phyloP scores from a whole-genome alignment of 768 basidiomycete species.

The Lactarius hatsudake region DNA sequence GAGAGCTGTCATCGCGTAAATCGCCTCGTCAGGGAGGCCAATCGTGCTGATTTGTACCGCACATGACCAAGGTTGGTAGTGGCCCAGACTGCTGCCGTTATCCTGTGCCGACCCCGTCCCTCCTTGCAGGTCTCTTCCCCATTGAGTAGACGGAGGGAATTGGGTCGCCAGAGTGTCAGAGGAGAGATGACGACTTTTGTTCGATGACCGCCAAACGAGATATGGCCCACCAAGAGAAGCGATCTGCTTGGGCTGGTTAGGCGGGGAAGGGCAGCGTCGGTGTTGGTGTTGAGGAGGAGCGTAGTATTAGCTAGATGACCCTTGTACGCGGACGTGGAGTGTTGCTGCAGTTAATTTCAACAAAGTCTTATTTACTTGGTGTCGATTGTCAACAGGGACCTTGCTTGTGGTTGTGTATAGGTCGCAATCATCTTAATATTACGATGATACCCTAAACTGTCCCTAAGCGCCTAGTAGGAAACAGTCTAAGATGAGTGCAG shows the following conservation, averaged over 20 bases:
- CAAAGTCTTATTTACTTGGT: background rate
- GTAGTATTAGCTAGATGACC: background rate
- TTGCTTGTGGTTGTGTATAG: too few relatives aligned
- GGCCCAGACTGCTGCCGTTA: slow-evolving; percentile 5
- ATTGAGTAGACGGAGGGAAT: background rate
- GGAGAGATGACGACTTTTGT: slow-evolving; percentile 1
- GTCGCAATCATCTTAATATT: too few relatives aligned
- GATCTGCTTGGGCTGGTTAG: slow-evolving; percentile 5
- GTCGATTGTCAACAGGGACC: too few relatives aligned
- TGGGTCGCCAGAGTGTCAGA: background rate
- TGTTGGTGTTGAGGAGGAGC: background rate
- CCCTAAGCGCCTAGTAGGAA: too few relatives aligned
- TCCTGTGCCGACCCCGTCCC: slow-evolving; percentile 4
- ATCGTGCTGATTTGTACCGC: slow-evolving; percentile 33
- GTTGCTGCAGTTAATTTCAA: background rate
- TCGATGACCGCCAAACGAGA: slow-evolving; percentile 18
- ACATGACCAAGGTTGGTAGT: slow-evolving; percentile 22
- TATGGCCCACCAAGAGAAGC: background rate
- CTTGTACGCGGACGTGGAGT: background rate
- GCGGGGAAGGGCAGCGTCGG: slow-evolving; percentile 11
- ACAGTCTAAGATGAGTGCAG: too few relatives aligned
- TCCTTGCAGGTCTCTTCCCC: background rate
- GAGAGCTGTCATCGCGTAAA: slow-evolving; percentile 71
- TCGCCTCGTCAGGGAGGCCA: slow-evolving; percentile 51
- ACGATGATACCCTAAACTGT: too few relatives aligned